Percentiles rank a stretch among this genome's conserved stretches.
These are phyloP conservation scores for Delonix regia DNA, from an alignment of 306 rosid genomes.

Conservation along the genomic window DNA sequence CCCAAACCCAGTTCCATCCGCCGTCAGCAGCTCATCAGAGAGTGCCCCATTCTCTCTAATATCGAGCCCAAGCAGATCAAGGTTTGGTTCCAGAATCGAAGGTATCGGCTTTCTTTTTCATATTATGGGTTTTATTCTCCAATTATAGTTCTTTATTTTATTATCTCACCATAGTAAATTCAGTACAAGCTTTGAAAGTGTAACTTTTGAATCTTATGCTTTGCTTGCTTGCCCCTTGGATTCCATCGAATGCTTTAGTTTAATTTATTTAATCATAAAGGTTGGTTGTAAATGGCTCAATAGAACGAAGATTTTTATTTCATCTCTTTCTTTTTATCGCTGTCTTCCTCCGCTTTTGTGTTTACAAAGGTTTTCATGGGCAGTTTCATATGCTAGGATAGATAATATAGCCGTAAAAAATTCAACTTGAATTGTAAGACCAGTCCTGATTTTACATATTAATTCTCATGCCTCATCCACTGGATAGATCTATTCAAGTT, in stretches of 20 bases:
- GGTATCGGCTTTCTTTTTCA: slow-evolving; percentile 43
- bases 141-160: neutral
- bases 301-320: neutral
- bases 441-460: neutral
- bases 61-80: slow-evolving; percentile 99
- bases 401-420: neutral
- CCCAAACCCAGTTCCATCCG: slow-evolving; percentile 97
- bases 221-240: neutral
- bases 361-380: neutral
- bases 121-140: neutral
- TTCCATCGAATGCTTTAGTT: neutral
- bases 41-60: slow-evolving; percentile 93
- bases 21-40: slow-evolving; percentile 94
- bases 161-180: neutral
- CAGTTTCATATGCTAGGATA: neutral
- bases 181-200: neutral
- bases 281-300: neutral
- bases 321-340: neutral
- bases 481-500: neutral
- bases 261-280: slow-evolving; percentile 1
- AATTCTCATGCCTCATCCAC: neutral
- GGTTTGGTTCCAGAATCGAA: slow-evolving; percentile 97
- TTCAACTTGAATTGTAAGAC: neutral
- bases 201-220: neutral
- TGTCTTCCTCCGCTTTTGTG: neutral